Percentiles rank a stretch among this genome's conserved stretches.
Conservation (phyloP, 163 green algal genomes). For the Dunaliella salina region DNA sequence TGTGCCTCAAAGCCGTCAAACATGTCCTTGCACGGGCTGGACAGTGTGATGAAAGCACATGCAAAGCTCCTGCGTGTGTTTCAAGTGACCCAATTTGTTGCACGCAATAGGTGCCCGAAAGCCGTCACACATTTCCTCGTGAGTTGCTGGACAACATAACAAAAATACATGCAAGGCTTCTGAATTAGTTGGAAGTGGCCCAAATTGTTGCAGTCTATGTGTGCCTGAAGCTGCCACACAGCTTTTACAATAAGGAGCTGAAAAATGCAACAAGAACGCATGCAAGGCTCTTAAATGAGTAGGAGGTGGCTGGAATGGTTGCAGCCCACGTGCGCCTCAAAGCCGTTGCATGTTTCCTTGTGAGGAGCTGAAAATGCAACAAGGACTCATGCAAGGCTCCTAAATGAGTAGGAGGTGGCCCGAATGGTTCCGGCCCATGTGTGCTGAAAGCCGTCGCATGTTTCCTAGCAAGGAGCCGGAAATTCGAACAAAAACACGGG, state of each 20-base stretch:
- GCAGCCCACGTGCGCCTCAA: conserved; percentile 79
- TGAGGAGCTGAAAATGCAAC: conserved; percentile 49
- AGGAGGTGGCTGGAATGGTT: conserved; percentile 71
- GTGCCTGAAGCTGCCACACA: conserved; percentile 74
- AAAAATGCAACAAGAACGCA: no score
- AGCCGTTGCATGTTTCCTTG: conserved; percentile 63
- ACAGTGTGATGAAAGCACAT: no score
- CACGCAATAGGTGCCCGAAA: conserved; percentile 62
- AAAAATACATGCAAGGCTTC: no score
- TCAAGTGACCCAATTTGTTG: conserved; percentile 61
- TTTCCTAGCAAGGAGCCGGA: conserved; percentile 49
- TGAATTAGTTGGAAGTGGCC: no score
- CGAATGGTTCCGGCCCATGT: conserved; percentile 83
- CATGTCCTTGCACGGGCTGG: conserved; percentile 49
- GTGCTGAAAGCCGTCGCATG: conserved; percentile 77
- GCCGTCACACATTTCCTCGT: conserved; percentile 61
- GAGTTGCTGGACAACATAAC: conserved; percentile 32
- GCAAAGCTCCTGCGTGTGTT: no score
- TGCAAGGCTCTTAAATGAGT: no score
- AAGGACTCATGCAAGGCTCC: no score
- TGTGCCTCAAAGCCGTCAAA: conserved; percentile 80
- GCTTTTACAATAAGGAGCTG: conserved; percentile 57
- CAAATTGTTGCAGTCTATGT: conserved; percentile 47
- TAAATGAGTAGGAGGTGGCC: no score
- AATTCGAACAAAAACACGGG: no score